phyloP scores from a whole-genome alignment of 2,329 filamentous ascomycete genomes.

The Aspergillus aculeatinus region DNA sequence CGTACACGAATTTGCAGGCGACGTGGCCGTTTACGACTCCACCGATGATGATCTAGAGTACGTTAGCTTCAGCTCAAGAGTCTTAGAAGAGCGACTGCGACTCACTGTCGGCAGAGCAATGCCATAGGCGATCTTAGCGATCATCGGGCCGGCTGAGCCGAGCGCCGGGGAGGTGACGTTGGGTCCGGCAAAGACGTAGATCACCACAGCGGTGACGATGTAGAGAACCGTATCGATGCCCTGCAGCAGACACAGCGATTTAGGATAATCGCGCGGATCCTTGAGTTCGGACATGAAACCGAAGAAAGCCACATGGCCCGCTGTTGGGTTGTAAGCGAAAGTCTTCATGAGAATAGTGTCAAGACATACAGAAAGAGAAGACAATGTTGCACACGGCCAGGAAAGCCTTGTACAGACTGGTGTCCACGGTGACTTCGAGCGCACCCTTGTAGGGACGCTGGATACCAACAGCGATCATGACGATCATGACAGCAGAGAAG shows the following conservation, averaged over 20 bases:
- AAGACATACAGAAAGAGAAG: slow-evolving; percentile 60
- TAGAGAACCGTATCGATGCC: slow-evolving; percentile 59
- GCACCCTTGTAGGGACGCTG: slow-evolving; percentile 37
- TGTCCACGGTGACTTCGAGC: slow-evolving; percentile 34
- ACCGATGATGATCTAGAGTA: slow-evolving; percentile 58
- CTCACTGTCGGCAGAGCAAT: slow-evolving; percentile 61
- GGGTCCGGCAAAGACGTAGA: slow-evolving; percentile 64
- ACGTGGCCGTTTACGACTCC: slow-evolving; percentile 68
- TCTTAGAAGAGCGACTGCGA: background rate
- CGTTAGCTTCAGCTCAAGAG: background rate
- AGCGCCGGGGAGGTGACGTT: slow-evolving; percentile 64
- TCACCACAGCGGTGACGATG: slow-evolving; percentile 63
- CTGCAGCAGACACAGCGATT: slow-evolving; percentile 61
- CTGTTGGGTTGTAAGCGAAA: slow-evolving; percentile 48
- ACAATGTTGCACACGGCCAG: slow-evolving; percentile 64
- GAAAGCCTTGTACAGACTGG: slow-evolving; percentile 55
- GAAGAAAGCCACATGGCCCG: slow-evolving; percentile 65
- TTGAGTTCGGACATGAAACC: slow-evolving; percentile 63
- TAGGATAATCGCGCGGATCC: slow-evolving; percentile 58
- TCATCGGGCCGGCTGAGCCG: slow-evolving; percentile 54
- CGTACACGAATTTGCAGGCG: slow-evolving; percentile 63
- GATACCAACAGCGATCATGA: slow-evolving; percentile 63
- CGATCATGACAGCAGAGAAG: slow-evolving; percentile 60
- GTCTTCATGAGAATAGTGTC: slow-evolving; percentile 47
- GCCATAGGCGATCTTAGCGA: slow-evolving; percentile 64